Percentiles rank a stretch among this genome's conserved stretches.
Conservation (phyloP, 2,329 filamentous ascomycete genomes). For the Colletotrichum sp. region DNA sequence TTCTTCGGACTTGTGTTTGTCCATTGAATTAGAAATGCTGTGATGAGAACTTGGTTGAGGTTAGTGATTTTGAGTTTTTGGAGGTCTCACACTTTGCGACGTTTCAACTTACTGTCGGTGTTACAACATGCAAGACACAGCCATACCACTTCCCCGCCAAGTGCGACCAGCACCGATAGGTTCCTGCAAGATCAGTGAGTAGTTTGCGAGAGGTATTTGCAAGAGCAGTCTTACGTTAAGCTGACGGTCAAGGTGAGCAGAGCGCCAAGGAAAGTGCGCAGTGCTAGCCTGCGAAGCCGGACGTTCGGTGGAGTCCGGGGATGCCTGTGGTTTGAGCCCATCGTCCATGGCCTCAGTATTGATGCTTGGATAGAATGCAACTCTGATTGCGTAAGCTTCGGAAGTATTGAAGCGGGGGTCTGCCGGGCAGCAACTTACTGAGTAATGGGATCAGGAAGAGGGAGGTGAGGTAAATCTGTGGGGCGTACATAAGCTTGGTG, state of each 20-base stretch:
- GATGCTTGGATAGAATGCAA: neutral
- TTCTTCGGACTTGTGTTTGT: neutral
- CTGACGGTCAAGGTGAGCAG: neutral
- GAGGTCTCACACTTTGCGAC: neutral
- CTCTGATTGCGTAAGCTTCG: neutral
- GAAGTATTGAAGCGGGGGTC: neutral
- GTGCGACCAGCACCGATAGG: neutral
- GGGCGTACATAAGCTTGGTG: neutral
- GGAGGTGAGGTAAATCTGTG: neutral
- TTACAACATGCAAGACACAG: conserved; percentile 7
- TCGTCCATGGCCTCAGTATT: neutral
- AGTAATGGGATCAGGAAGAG: neutral
- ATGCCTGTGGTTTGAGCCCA: neutral
- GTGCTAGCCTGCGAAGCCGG: neutral
- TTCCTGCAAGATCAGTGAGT: neutral
- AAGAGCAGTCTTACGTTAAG: neutral
- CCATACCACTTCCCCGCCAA: neutral
- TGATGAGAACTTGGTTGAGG: neutral
- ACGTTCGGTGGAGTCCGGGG: neutral
- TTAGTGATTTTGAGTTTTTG: neutral
- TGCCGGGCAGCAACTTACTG: neutral
- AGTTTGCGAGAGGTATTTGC: neutral
- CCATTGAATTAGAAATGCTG: neutral
- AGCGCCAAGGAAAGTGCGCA: neutral
- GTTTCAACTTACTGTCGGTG: neutral